phyloP scores from a whole-genome alignment of 1,284 basidiomycete genomes.

The Papiliotrema laurentii region DNA sequence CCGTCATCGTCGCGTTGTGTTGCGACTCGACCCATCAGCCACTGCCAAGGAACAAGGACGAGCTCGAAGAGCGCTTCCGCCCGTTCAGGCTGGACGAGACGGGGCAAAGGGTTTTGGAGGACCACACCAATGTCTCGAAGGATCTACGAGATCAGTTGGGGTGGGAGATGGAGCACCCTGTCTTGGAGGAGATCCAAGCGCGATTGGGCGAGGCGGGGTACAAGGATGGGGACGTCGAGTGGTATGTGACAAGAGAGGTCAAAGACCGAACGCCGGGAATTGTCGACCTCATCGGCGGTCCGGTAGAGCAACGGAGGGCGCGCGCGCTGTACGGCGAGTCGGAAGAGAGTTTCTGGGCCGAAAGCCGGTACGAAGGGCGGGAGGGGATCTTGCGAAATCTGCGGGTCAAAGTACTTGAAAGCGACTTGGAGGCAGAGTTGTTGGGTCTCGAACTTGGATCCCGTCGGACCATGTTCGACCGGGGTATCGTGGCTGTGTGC shows the following conservation, averaged over 20 bases:
- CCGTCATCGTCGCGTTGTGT: slow-evolving; percentile 72
- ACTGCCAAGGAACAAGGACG: slow-evolving; percentile 56
- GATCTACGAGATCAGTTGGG: slow-evolving; percentile 40
- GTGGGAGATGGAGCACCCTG: slow-evolving; percentile 35
- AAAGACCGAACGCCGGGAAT: slow-evolving; percentile 30
- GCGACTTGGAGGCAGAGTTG: background rate
- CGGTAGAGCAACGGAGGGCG: slow-evolving; percentile 26
- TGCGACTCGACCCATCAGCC: slow-evolving; percentile 74
- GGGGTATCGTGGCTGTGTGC: slow-evolving; percentile 13
- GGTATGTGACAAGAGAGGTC: slow-evolving; percentile 42
- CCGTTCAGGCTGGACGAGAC: background rate
- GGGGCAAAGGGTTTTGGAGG: slow-evolving; percentile 7
- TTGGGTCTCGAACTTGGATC: background rate
- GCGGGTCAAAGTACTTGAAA: slow-evolving; percentile 20
- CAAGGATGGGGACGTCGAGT: slow-evolving; percentile 11
- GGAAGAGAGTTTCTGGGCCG: slow-evolving; percentile 27
- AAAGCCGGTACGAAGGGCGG: slow-evolving; percentile 31
- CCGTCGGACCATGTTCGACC: slow-evolving; percentile 8
- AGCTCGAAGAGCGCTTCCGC: slow-evolving; percentile 59
- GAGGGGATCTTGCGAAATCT: slow-evolving; percentile 22
- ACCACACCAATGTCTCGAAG: slow-evolving; percentile 28
- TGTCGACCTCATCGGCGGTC: slow-evolving; percentile 38
- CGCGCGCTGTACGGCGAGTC: slow-evolving; percentile 25
- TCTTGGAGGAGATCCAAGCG: slow-evolving; percentile 34
- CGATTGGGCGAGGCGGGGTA: slow-evolving; percentile 13